Percentiles rank a stretch among this genome's conserved stretches.
Evolutionary conservation across 1,284 basidiomycete genomes (phyloP).

Genomic region (Sanguinoderma infundibulare): DNA sequence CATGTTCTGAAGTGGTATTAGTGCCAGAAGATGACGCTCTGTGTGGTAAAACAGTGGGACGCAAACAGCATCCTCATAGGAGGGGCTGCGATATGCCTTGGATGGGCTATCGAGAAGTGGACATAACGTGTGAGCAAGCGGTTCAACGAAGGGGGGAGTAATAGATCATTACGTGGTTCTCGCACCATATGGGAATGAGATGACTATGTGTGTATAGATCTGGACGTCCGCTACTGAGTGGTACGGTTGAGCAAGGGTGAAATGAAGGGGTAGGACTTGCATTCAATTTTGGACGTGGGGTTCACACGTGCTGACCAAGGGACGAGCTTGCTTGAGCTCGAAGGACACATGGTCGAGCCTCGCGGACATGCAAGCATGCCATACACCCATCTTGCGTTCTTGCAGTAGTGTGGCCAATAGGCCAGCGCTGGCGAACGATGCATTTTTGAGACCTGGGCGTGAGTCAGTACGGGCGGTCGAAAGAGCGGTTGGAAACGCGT

Average conservation of each 20-base stretch:
- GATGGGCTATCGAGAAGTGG: not conserved
- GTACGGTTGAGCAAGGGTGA: conserved; percentile 11
- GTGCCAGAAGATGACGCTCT: too few species aligned
- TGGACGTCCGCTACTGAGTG: conserved; percentile 3
- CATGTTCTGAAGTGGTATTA: too few species aligned
- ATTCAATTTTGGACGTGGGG: conserved; percentile 11
- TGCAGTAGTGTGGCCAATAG: not conserved
- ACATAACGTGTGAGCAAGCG: conserved; percentile 17
- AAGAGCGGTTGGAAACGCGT: conserved; percentile 8
- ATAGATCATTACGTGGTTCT: conserved; percentile 14
- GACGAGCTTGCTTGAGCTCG: not conserved
- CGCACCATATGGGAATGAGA: conserved; percentile 11
- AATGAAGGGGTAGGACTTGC: conserved; percentile 15
- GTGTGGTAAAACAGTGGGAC: too few species aligned
- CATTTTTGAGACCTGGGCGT: not conserved
- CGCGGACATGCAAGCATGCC: not conserved
- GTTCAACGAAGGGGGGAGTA: conserved; percentile 3
- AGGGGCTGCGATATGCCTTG: not conserved
- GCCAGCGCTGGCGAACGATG: not conserved
- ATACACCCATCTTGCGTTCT: conserved; percentile 2
- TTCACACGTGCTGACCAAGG: conserved; percentile 27
- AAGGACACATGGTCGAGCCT: not conserved
- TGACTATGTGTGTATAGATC: conserved; percentile 1
- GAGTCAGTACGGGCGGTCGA: conserved; percentile 2
- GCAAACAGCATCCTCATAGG: not conserved